A percentile compares a stretch with the other conserved stretches of the same genome.
Evolutionary conservation across 1,284 basidiomycete species (phyloP).

Genomic region (Malassezia caprae): DNA sequence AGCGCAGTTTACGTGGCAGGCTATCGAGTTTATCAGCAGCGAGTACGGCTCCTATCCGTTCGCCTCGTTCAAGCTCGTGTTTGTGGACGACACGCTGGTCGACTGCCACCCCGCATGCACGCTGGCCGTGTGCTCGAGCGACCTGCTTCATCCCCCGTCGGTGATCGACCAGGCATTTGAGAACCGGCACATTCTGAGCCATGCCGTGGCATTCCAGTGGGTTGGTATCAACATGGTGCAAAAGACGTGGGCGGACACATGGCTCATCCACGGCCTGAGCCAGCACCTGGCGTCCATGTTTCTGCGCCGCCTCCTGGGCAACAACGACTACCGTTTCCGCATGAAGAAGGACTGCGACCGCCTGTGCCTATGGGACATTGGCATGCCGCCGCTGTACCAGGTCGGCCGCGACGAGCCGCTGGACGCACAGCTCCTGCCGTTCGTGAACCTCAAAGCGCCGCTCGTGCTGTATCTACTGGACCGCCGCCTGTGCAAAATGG

Average conservation of each 20-base stretch:
- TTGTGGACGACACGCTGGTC: slow-evolving; percentile 67
- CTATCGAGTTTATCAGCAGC: slow-evolving; percentile 81
- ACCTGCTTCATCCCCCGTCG: slow-evolving; percentile 75
- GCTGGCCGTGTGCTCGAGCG: slow-evolving; percentile 67
- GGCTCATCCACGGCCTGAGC: slow-evolving; percentile 87
- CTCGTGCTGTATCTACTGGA: slow-evolving; percentile 92
- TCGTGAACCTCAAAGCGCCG: slow-evolving; percentile 89
- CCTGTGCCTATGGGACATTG: slow-evolving; percentile 75
- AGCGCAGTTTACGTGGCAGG: slow-evolving; percentile 67
- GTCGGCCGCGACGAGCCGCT: slow-evolving; percentile 66
- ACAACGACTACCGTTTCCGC: slow-evolving; percentile 92
- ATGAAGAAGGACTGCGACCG: slow-evolving; percentile 93
- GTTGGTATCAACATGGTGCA: slow-evolving; percentile 91
- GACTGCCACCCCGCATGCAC: slow-evolving; percentile 71
- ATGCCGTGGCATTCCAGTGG: slow-evolving; percentile 84
- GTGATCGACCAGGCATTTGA: slow-evolving; percentile 90
- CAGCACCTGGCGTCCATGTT: slow-evolving; percentile 83
- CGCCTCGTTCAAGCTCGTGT: slow-evolving; percentile 81
- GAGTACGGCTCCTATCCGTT: slow-evolving; percentile 96
- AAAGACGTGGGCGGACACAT: slow-evolving; percentile 85
- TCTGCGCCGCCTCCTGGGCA: slow-evolving; percentile 75
- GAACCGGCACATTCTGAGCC: slow-evolving; percentile 71
- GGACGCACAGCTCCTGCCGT: slow-evolving; percentile 50
- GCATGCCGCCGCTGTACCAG: slow-evolving; percentile 86
- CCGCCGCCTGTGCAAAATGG: slow-evolving; percentile 81